Evolutionary conservation across 2,329 filamentous ascomycete species (phyloP), one percentile per base, ranked within the genome.

Genomic region (Ceratocystis papillata): DNA sequence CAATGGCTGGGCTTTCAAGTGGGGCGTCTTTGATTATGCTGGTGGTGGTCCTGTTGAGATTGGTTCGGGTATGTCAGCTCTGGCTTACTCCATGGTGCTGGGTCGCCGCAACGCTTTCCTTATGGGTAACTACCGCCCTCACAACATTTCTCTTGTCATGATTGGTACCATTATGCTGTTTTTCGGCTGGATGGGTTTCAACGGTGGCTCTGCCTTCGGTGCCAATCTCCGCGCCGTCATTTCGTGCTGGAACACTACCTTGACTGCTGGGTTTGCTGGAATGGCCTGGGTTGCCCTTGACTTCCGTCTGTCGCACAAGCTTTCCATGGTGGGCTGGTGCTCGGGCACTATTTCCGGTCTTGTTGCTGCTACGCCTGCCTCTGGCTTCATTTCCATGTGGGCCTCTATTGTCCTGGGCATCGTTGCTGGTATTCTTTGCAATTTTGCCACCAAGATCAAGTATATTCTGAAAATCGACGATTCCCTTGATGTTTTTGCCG

Each of bases 111-210:
- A 96, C 79, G 93, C 97, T 80, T 94, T 91, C 80, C 96, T 97
- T 91, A 96, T 97, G 90, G 85, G 96, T 78, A 97, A 97, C 83
- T 97, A 97, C 84, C 90, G 94, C 71, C 94, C 94, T 20, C 94
- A 99, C 82, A 99, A 99, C 80, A 94, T 97, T 70, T 96, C 92
- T 5, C 84, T 97, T 73, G 96, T 99, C 77, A 92, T 94, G 0
- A 87, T 97, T 71, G 94, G 94, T 69, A 97, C 94, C 2, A 84
- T 96, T 70, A 84, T 99, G 72, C 90, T 99, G 66, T 97, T 92
- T 92, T 97, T 97, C 73, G 94, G 94, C 73, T 99, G 94, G 94
- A 82, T 99, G 70, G 94, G 92, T 65, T 99, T 99, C 85, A 99
- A 99, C 81, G 94, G 93, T 72, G 94, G 94, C 70, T 96, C 92